These are phyloP conservation scores for Arxiozyma heterogenica DNA, from an alignment of 1,139 yeast species.

Conservation along the genomic window DNA sequence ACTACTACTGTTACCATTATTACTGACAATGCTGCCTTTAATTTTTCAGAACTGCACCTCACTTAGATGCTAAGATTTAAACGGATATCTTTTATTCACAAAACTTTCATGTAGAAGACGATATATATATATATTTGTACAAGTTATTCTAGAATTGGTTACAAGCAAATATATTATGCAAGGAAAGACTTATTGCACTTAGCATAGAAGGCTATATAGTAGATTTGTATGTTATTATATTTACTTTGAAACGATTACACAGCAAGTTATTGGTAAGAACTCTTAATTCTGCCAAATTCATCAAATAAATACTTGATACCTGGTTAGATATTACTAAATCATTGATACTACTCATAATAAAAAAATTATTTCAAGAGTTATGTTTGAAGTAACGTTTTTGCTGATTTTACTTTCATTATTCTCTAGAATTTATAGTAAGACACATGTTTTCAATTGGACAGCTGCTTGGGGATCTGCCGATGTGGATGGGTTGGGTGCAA, in stretches of 20 bases:
- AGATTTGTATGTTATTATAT: too few species aligned
- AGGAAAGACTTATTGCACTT: not conserved
- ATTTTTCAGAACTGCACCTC: not conserved
- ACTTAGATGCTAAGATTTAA: too few species aligned
- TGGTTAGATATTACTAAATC: not conserved
- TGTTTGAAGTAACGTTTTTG: not conserved
- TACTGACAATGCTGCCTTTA: not conserved
- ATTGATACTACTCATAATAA: too few species aligned
- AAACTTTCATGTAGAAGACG: too few species aligned
- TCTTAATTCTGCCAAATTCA: not conserved
- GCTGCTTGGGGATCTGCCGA: conserved; percentile 62
- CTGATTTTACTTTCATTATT: not conserved
- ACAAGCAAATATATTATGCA: too few species aligned
- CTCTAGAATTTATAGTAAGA: conserved; percentile 1
- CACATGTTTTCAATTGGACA: conserved; percentile 49
- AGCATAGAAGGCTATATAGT: too few species aligned
- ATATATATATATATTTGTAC: not conserved
- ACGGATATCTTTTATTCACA: not conserved
- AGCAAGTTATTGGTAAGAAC: not conserved
- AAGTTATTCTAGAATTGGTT: not conserved
- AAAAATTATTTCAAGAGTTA: not conserved
- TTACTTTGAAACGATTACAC: not conserved
- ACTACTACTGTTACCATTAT: not conserved
- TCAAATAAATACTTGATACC: not conserved
- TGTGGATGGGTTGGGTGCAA: conserved; percentile 63